Evolutionary conservation across 208 protist genomes (phyloP), one percentile per base, ranked within the genome.

Genomic region (Angomonas ambiguus): DNA sequence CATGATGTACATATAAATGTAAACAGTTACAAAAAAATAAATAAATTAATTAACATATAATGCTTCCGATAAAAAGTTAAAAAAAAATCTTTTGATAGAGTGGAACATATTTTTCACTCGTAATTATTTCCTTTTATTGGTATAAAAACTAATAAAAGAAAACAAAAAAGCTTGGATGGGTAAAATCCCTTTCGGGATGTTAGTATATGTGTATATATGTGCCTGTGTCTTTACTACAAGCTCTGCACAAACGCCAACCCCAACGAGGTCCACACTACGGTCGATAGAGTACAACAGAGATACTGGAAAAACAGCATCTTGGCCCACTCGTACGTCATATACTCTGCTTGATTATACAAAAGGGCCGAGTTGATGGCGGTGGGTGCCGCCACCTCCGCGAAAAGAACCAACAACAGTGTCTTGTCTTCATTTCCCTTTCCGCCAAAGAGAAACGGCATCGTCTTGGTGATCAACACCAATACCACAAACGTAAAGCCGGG

Each of bases 231-330:
- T n/a, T 16, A n/a, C 16, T 45, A 45, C n/a, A 82, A 45, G n/a
- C 42, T 41, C 30, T 62, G 45, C 45, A 80, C 69, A 45, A 77
- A 74, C 51, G 51, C 65, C 38, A 94, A 70, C 0, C 80, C 73
- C 13, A 89, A 25, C 13, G 75, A 76, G 25, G 72, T 68, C 86
- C 88, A 94, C 70, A 77, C 48, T 34, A 91, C 72, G 51, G 90
- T 74, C 10, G 78, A 77, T 13, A 88, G 10, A 0, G 73, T 79
- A 69, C 79, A 89, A 4, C 78, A 60, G 1, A 85, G 34, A 71
- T 94, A 92, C 74, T 90, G 84, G 41, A 85, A 87, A 48, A 92
- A 85, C 4, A 94, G 76, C 85, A 92, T 88, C 62, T 82, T 88
- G 0, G 85, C 69, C 82, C 83, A 92, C 27, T 62, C 69, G 18